Conservation (phyloP, 2,329 filamentous ascomycete genomes). For the Claviceps monticola region DNA sequence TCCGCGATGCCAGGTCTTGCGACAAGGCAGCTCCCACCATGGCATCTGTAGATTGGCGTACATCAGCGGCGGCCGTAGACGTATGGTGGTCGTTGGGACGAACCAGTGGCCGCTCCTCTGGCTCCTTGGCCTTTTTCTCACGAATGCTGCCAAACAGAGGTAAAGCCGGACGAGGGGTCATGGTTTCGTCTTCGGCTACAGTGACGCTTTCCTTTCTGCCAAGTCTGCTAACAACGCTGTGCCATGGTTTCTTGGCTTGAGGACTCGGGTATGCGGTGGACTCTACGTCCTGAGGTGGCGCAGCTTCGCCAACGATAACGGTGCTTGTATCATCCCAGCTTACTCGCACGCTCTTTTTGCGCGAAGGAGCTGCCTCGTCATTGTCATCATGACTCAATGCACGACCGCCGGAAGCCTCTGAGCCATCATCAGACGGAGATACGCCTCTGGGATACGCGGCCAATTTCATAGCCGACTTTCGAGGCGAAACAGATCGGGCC, state of each 20-base stretch:
- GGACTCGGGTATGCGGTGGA: constrained; percentile 22
- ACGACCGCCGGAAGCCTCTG: constrained; percentile 25
- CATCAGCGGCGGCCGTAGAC: constrained; percentile 9
- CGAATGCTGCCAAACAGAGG: constrained; percentile 65
- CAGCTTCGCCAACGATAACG: constrained; percentile 37
- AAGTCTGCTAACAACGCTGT: constrained; percentile 29
- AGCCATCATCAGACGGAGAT: constrained; percentile 36
- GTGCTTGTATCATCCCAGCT: constrained; percentile 64
- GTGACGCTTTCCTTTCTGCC: constrained; percentile 35
- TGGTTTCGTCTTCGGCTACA: constrained; percentile 50
- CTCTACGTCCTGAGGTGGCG: constrained; percentile 22
- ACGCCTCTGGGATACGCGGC: constrained; percentile 36
- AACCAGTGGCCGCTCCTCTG: constrained; percentile 43
- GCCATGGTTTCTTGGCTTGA: constrained; percentile 35
- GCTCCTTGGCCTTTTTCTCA: constrained; percentile 41
- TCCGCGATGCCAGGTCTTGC: constrained; percentile 38
- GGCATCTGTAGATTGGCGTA: constrained; percentile 46
- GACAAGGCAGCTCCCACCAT: constrained; percentile 40
- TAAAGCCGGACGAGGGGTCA: constrained; percentile 61
- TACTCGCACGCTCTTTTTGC: constrained; percentile 56
- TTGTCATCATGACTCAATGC: constrained; percentile 12
- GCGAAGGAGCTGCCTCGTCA: constrained; percentile 25
- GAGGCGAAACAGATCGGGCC: constrained; percentile 56
- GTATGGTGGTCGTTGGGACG: constrained; percentile 31
- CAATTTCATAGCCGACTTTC: constrained; percentile 64